phyloP scores from a whole-genome alignment of 140 eudicot genomes.

The Oenanthe javanica region DNA sequence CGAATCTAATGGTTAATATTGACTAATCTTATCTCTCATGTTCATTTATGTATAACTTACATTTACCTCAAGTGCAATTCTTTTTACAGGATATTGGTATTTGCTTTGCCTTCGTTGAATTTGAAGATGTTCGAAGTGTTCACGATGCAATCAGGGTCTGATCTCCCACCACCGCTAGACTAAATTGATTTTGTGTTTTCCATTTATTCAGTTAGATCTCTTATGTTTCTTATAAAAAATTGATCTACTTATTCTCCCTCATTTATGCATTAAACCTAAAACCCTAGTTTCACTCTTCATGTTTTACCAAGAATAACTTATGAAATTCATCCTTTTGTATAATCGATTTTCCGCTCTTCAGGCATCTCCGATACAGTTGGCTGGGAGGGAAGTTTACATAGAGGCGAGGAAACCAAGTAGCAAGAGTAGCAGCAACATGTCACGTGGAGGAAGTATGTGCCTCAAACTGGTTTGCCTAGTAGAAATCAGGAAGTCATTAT shows the following conservation, averaged over 20 bases:
- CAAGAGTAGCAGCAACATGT: conserved; percentile 26
- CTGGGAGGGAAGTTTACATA: conserved; percentile 71
- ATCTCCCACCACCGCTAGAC: neutral
- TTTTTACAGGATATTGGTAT: conserved; percentile 67
- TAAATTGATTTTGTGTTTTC: neutral
- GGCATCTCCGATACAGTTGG: conserved; percentile 83
- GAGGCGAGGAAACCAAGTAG: conserved; percentile 71
- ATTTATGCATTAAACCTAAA: neutral
- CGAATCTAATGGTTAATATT: conserved; percentile 51
- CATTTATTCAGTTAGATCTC: neutral
- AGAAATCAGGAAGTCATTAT: neutral
- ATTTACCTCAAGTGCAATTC: neutral
- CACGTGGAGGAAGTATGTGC: conserved; percentile 84
- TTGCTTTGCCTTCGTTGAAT: conserved; percentile 96
- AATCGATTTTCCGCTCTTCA: conserved; percentile 7
- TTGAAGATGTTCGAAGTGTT: conserved; percentile 73
- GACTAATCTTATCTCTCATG: neutral
- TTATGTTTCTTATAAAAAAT: neutral
- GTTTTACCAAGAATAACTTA: neutral
- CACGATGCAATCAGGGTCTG: conserved; percentile 70
- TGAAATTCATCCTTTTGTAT: neutral
- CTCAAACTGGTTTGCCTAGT: neutral
- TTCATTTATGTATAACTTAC: neutral
- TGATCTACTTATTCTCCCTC: neutral
- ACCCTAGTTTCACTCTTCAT: neutral